Conservation (phyloP, 1,284 basidiomycete species). For the Naganishia albida region DNA sequence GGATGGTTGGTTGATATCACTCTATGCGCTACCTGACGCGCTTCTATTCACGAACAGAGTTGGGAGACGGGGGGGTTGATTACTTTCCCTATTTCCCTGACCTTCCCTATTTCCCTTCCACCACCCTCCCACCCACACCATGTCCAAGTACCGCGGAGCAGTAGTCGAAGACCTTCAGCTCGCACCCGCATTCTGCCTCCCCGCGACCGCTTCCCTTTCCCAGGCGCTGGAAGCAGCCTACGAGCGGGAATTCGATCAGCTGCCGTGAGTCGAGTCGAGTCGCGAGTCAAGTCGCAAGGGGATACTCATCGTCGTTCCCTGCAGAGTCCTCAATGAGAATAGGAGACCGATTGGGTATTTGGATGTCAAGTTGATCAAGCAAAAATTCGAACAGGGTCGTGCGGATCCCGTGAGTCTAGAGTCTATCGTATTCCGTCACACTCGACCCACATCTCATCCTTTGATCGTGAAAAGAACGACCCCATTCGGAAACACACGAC, state of each 20-base stretch:
- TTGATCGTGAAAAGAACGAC: constrained; percentile 18
- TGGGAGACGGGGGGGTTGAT: too few species aligned
- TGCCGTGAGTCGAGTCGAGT: constrained; percentile 67
- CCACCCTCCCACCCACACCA: not conserved
- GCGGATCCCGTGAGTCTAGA: constrained; percentile 60
- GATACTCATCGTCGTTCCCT: not conserved
- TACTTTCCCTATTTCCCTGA: too few species aligned
- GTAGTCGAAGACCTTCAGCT: constrained; percentile 75
- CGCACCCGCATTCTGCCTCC: constrained; percentile 81
- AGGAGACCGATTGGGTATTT: constrained; percentile 78
- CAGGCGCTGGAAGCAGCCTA: constrained; percentile 80
- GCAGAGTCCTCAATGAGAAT: constrained; percentile 70
- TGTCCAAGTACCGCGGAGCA: constrained; percentile 33
- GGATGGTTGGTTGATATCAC: too few species aligned
- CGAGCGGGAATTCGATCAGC: constrained; percentile 85
- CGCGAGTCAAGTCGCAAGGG: not conserved
- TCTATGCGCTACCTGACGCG: too few species aligned
- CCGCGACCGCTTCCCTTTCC: constrained; percentile 67
- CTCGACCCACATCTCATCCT: not conserved
- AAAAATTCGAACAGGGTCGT: constrained; percentile 70
- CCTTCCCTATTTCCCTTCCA: not conserved
- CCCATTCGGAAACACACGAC: constrained; percentile 62
- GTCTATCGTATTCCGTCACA: not conserved
- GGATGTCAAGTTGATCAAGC: constrained; percentile 71
- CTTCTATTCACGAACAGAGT: too few species aligned